These are phyloP conservation scores for Parathielavia hyrcaniae DNA, from an alignment of 495 filamentous ascomycete species.

Conservation along the genomic window DNA sequence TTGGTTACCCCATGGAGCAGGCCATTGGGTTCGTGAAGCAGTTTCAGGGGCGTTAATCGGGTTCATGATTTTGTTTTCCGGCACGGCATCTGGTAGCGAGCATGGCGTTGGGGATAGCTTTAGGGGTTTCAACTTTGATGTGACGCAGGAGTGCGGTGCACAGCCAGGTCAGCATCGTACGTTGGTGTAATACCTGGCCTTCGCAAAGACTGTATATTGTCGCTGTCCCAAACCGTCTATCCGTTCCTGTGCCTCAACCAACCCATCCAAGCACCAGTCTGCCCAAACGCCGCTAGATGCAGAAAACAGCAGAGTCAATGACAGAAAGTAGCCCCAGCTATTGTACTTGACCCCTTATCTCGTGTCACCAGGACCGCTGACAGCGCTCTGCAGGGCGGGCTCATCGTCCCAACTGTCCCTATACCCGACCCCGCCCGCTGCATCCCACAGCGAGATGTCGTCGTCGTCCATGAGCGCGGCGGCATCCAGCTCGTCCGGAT, in stretches of 20 bases:
- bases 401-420: slow-evolving; percentile 33
- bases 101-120: slow-evolving; percentile 4
- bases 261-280: background rate
- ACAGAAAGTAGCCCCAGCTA: background rate
- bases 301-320: background rate
- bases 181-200: background rate
- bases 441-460: slow-evolving; percentile 55
- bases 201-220: background rate
- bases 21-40: slow-evolving; percentile 64
- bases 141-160: background rate
- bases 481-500: slow-evolving; percentile 37
- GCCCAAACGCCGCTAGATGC: slow-evolving; percentile 8
- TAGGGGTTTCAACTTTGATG: background rate
- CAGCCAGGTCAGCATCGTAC: background rate
- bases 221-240: background rate
- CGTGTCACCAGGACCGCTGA: background rate
- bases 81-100: background rate
- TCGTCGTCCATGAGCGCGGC: slow-evolving; percentile 50
- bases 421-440: slow-evolving; percentile 39
- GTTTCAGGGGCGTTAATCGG: slow-evolving; percentile 29
- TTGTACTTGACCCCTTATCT: background rate
- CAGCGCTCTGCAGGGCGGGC: background rate
- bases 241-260: background rate
- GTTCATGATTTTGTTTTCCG: background rate
- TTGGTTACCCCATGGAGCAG: slow-evolving; percentile 78